Evolutionary conservation across 345 rosid genomes (phyloP), one percentile per base, ranked within the genome.

Genomic region (Eucalyptus pauciflora): DNA sequence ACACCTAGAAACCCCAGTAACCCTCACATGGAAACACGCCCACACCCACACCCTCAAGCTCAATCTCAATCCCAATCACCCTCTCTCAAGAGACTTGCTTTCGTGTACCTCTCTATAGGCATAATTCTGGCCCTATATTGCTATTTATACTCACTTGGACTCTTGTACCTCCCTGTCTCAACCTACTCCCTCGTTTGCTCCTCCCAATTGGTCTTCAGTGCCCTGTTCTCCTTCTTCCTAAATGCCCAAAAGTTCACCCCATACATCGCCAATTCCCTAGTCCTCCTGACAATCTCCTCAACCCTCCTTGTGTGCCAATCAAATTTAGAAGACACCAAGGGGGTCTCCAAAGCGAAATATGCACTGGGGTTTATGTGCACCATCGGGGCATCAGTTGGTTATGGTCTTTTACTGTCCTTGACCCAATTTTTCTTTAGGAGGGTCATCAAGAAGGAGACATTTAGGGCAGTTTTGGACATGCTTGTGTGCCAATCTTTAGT

Each of bases 271-370:
- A 93, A 93, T 22, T 91, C 91, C 18, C 22, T 91, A 2, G 89
- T 93, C 13, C 92, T 94, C 31, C 94, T 93, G 87, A 90, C 93
- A 25, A 88, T 91, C 62, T 93, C 94, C n/a, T 90, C 96, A 8
- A 56, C 85, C 49, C 91, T 94, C 24, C 89, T 94, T 27, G 93
- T 89, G 5, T 92, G 91, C 43, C 88, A 92, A 67, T 45, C 80
- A 3, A 90, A 87, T 79, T 89, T 92, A 18, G 54, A 90, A 2
- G 87, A 80, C 3, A 88, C 92, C 9, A 48, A 29, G 13, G 50
- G 56, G 3, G 58, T 88, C 67, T n/a, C 93, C 3, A 90, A 90
- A 64, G 64, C 4, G 24, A 88, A 91, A 49, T 92, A 91, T 31
- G 87, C 41, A 7, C 50, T 90, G 8, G 96, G 96, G 13, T 94